A percentile compares a stretch with the other conserved stretches of the same genome.
These are phyloP conservation scores for Rhizodiscina lignyota DNA, from an alignment of 495 filamentous ascomycete genomes.

Conservation along the genomic window DNA sequence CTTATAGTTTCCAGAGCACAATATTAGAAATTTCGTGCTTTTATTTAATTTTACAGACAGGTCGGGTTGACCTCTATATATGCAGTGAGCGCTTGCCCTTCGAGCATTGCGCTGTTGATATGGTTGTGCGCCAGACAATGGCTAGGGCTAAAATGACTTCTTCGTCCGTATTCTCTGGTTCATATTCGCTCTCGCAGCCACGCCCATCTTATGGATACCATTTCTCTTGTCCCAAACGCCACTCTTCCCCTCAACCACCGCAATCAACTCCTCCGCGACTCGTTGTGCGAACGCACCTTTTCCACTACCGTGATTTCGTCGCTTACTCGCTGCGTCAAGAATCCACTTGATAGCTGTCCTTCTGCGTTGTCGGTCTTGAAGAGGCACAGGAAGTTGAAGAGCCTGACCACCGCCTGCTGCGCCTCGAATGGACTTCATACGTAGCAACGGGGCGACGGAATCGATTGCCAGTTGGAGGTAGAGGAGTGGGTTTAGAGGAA, in stretches of 20 bases:
- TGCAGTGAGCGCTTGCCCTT: no score
- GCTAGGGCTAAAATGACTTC: no score
- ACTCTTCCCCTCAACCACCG: constrained; percentile 75
- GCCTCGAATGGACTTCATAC: constrained; percentile 56
- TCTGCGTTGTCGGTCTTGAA: constrained; percentile 56
- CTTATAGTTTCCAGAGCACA: no score
- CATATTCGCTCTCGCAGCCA: no score
- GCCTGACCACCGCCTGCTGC: constrained; percentile 72
- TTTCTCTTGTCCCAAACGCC: constrained; percentile 65
- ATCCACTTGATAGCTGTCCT: constrained; percentile 75
- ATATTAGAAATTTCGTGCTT: no score
- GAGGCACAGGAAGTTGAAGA: constrained; percentile 66
- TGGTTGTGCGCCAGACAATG: no score
- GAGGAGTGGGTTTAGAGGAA: constrained; percentile 23
- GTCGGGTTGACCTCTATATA: no score
- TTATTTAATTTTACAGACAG: no score
- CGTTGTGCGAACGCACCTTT: constrained; percentile 50
- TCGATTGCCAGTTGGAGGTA: constrained; percentile 67
- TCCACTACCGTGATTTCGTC: constrained; percentile 45
- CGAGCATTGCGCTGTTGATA: no score
- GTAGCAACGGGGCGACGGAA: constrained; percentile 81
- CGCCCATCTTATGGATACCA: constrained; percentile 55
- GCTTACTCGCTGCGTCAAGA: constrained; percentile 58
- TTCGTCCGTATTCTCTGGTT: no score
- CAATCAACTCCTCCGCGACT: constrained; percentile 74